phyloP scores from a whole-genome alignment of 2,329 filamentous ascomycete genomes.

The Knufia petricola region DNA sequence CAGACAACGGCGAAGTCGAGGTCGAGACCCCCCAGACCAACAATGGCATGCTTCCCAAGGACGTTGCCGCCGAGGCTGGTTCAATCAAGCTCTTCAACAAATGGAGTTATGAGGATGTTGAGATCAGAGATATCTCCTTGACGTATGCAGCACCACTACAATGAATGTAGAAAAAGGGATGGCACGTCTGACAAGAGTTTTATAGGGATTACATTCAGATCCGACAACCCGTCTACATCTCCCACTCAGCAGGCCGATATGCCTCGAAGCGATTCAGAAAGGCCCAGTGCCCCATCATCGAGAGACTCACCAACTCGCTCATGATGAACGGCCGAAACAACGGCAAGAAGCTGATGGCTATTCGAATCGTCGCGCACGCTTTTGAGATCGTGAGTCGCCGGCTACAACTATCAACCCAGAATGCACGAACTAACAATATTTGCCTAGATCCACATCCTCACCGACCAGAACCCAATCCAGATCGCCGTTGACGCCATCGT shows the following conservation, averaged over 20 bases:
- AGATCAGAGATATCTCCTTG: slow-evolving; percentile 99
- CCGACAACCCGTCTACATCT: slow-evolving; percentile 96
- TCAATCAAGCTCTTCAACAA: slow-evolving; percentile 97
- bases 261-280: slow-evolving; percentile 99
- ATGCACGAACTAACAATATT: slow-evolving; percentile 20
- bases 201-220: slow-evolving; percentile 98
- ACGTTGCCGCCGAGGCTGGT: slow-evolving; percentile 79
- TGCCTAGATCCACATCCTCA: slow-evolving; percentile 95
- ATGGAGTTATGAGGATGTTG: slow-evolving; percentile 97
- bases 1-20: slow-evolving; percentile 90
- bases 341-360: slow-evolving; percentile 99
- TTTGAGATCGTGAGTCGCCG: slow-evolving; percentile 88
- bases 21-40: slow-evolving; percentile 60
- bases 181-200: slow-evolving; percentile 23
- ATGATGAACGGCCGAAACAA: slow-evolving; percentile 99
- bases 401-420: neutral
- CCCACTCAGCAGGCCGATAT: slow-evolving; percentile 97
- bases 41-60: slow-evolving; percentile 75
- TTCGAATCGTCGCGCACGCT: slow-evolving; percentile 95
- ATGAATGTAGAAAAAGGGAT: slow-evolving; percentile 7
- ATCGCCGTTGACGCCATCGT: slow-evolving; percentile 98
- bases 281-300: slow-evolving; percentile 99
- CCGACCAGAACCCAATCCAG: slow-evolving; percentile 99
- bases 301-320: slow-evolving; percentile 99
- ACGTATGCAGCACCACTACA: slow-evolving; percentile 59